A percentile compares a stretch with the other conserved stretches of the same genome.
phyloP scores from a whole-genome alignment of 345 rosid species.

The Laguncularia racemosa region DNA sequence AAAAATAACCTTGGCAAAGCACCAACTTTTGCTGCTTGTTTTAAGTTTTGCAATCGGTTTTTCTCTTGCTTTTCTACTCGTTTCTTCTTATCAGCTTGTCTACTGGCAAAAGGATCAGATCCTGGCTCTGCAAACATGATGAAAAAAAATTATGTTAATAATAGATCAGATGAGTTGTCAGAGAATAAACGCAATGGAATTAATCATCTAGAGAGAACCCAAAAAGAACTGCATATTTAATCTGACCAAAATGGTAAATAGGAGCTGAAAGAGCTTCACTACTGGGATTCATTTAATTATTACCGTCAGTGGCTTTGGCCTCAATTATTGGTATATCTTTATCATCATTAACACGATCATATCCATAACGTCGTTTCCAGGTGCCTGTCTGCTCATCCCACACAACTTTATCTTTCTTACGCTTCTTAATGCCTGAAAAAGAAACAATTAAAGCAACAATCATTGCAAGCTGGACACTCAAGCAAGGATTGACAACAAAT shows the following conservation, averaged over 20 bases:
- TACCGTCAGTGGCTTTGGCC: constrained; percentile 84
- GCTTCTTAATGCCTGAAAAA: constrained; percentile 69
- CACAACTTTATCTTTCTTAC: constrained; percentile 69
- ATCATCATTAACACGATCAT: constrained; percentile 91
- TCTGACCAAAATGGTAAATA: no score
- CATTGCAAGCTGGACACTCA: no score
- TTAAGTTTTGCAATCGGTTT: constrained; percentile 64
- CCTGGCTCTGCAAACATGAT: constrained; percentile 52
- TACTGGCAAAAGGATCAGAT: constrained; percentile 81
- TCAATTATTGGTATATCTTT: constrained; percentile 73
- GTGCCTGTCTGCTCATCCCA: constrained; percentile 80
- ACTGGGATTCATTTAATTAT: not conserved
- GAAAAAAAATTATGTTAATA: not conserved
- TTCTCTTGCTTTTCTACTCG: constrained; percentile 75
- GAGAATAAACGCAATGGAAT: not conserved
- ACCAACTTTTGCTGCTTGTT: constrained; percentile 66
- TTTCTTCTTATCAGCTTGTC: constrained; percentile 61
- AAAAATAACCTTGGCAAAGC: constrained; percentile 73
- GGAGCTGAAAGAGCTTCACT: not conserved
- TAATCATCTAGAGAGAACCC: no score
- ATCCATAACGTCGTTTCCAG: constrained; percentile 88
- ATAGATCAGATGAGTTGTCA: not conserved
- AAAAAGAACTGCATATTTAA: no score
- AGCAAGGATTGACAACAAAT: no score
- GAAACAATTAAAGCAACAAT: no score